Percentiles rank a stretch among this genome's conserved stretches.
Conservation (phyloP, 352 stramenopile species). For the Pythium coloratum region DNA sequence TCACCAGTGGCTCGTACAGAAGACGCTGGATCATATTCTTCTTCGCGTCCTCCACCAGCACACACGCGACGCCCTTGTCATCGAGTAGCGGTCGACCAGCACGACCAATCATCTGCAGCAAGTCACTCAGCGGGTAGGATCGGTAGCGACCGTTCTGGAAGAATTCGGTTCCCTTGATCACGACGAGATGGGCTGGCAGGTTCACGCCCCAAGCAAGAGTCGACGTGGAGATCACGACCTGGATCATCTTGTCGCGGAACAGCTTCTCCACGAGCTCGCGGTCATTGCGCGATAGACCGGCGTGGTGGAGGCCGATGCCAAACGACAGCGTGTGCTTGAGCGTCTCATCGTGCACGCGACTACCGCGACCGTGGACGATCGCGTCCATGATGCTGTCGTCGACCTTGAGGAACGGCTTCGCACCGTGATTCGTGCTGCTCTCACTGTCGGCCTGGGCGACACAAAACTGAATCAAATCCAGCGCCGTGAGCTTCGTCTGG, state of each 20-base stretch:
- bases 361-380: conserved; percentile 62
- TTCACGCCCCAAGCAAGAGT: conserved; percentile 97
- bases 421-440: conserved; percentile 74
- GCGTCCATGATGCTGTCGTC: conserved; percentile 89
- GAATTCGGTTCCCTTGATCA: conserved; percentile 99
- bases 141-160: conserved; percentile 95
- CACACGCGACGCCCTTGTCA: conserved; percentile 93
- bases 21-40: conserved; percentile 99
- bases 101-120: conserved; percentile 99
- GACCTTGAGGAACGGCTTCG: conserved; percentile 94
- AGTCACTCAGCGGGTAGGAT: conserved; percentile 97
- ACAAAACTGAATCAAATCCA: conserved; percentile 96
- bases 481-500: conserved; percentile 96
- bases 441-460: conserved; percentile 61
- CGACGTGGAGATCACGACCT: conserved; percentile 93
- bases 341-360: conserved; percentile 86
- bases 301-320: conserved; percentile 98
- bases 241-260: conserved; percentile 96
- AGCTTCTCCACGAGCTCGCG: conserved; percentile 96
- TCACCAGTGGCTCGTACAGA: conserved; percentile 96
- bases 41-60: conserved; percentile 97
- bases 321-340: conserved; percentile 97
- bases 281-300: conserved; percentile 85
- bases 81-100: conserved; percentile 96
- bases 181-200: conserved; percentile 96